Evolutionary conservation across 257 asterid genomes (phyloP), one percentile per base, ranked within the genome.

Genomic region (Salvia splendens): DNA sequence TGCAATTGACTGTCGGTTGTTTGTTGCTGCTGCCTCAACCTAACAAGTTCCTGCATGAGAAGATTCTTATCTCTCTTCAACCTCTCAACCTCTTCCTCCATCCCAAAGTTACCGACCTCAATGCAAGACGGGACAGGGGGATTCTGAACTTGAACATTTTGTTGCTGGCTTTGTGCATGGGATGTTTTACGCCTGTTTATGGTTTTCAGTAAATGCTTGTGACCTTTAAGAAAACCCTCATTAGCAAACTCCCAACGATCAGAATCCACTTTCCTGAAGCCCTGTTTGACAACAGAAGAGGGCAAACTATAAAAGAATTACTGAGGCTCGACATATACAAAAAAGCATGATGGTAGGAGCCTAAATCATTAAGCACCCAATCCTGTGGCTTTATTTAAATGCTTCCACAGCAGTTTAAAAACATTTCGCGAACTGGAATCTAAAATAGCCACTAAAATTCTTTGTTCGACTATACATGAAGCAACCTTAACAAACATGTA

Each of bases 1-100:
- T 82, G 85, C 81, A 89, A 71, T 51, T 89, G 87, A 66, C 77
- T 68, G 73, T 87, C 96, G 0, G 91, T 89, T 42, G 85, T 43
- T 70, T 87, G 90, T 75, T 89, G 96, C 69, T 87, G 91, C 70
- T 89, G 95, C 73, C 92, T 85, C 77, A 89, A 73, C 80, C 87
- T 73, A 30, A 87, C 92, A 76, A 89, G 92, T 77, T 89, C 96
- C 69, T 89, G 95, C 96, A 89, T 85, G 24, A 87, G 95, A 38
- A 80, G 76, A 70, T 87, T 87, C 79, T 87, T 87, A 56, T 89
- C 95, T 62, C 95, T 79, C 74, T 87, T 89, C 69, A 87, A 83
- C 73, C 81, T 75, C 72, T 84, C 95, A 41, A 87, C 92, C 48
- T 87, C 96, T 69, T 82, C 95, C 11, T 85, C 96, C 4, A 87